Percentiles rank a stretch among this genome's conserved stretches.
These are phyloP conservation scores for Sugiyamaella mastotermitis DNA, from an alignment of 805 yeast genomes.

Conservation along the genomic window DNA sequence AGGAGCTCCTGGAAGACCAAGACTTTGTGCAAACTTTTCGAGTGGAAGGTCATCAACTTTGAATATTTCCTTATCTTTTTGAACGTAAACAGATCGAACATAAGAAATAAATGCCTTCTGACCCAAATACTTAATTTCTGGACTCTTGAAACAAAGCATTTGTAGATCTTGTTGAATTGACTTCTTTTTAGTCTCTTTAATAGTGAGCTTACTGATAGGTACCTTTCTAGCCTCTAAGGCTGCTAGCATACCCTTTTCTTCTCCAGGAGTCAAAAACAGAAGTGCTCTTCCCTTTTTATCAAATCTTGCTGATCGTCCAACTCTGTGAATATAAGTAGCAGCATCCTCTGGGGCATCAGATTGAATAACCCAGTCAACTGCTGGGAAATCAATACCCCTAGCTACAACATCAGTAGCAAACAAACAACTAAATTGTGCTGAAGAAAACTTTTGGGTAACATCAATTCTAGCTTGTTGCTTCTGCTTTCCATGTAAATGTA, in stretches of 20 bases:
- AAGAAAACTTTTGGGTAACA: conserved; percentile 68
- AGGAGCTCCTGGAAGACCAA: conserved; percentile 97
- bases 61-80: conserved; percentile 82
- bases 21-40: conserved; percentile 75
- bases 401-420: conserved; percentile 92
- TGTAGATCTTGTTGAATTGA: conserved; percentile 81
- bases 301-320: conserved; percentile 83
- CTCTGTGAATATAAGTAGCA: conserved; percentile 86
- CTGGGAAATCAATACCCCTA: conserved; percentile 87
- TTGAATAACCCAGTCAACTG: conserved; percentile 92
- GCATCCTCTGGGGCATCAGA: conserved; percentile 87
- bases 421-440: conserved; percentile 72
- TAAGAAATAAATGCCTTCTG: conserved; percentile 95
- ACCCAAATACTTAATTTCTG: conserved; percentile 85
- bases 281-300: conserved; percentile 80
- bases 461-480: conserved; percentile 86
- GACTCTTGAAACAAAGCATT: conserved; percentile 83
- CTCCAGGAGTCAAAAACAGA: conserved; percentile 76
- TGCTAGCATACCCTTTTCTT: conserved; percentile 68
- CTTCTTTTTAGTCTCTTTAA: conserved; percentile 63
- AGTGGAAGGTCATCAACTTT: conserved; percentile 68
- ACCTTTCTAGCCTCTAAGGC: conserved; percentile 59
- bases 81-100: conserved; percentile 75
- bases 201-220: conserved; percentile 63
- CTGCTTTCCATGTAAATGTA: conserved; percentile 84